These are phyloP conservation scores for Papiliotrema terrestris DNA, from an alignment of 1,284 basidiomycete species.

Conservation along the genomic window DNA sequence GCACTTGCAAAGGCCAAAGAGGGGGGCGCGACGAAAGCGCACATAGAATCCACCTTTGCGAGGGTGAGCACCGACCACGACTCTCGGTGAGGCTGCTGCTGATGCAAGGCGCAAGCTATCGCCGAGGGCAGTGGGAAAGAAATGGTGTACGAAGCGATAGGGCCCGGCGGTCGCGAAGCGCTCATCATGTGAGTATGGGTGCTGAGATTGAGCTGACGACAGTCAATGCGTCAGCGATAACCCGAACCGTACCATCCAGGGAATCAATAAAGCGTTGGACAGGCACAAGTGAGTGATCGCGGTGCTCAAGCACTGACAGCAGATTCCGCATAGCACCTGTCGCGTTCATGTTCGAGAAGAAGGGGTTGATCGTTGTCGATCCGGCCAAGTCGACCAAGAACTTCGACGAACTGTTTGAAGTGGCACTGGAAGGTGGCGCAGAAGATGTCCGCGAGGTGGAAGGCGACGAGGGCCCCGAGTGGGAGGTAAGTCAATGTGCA, in stretches of 20 bases:
- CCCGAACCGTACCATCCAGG: constrained; percentile 1
- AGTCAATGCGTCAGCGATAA: constrained; percentile 6
- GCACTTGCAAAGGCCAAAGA: constrained; percentile 62
- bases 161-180: constrained; percentile 61
- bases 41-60: constrained; percentile 66
- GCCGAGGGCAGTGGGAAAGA: constrained; percentile 39
- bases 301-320: background rate
- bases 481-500: constrained; percentile 22
- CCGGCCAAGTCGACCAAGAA: constrained; percentile 9
- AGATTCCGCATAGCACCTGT: constrained; percentile 55
- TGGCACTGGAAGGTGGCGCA: constrained; percentile 48
- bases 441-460: constrained; percentile 52
- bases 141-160: constrained; percentile 67
- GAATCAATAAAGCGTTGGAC: background rate
- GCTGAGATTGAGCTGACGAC: background rate
- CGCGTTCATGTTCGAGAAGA: constrained; percentile 69
- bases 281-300: background rate
- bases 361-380: constrained; percentile 61
- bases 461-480: constrained; percentile 25
- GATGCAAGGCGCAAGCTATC: constrained; percentile 22
- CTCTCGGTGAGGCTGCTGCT: background rate
- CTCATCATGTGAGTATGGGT: constrained; percentile 66
- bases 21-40: constrained; percentile 69
- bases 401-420: constrained; percentile 47
- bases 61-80: constrained; percentile 52